Evolutionary conservation across 2,329 filamentous ascomycete species (phyloP).

Genomic region (Alternaria gaisen): DNA sequence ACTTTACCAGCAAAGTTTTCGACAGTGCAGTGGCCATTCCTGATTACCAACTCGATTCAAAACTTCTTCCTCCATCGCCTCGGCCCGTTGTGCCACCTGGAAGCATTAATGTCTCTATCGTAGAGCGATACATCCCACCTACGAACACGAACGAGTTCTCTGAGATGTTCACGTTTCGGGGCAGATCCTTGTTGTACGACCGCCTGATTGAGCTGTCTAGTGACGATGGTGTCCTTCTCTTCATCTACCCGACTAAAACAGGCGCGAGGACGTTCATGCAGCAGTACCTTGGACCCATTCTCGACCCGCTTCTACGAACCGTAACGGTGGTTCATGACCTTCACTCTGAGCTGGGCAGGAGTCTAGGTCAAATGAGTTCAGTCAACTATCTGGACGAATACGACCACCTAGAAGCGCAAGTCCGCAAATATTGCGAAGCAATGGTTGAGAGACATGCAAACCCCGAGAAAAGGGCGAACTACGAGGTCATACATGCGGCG

Average conservation of each 20-base stretch:
- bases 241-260: constrained; percentile 68
- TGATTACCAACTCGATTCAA: constrained; percentile 65
- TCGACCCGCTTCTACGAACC: constrained; percentile 68
- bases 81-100: constrained; percentile 67
- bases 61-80: constrained; percentile 61
- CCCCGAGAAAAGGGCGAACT: constrained; percentile 43
- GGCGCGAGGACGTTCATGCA: constrained; percentile 67
- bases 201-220: constrained; percentile 67
- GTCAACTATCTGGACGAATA: constrained; percentile 65
- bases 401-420: constrained; percentile 55
- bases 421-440: constrained; percentile 41
- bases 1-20: constrained; percentile 69
- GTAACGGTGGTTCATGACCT: constrained; percentile 67
- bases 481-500: constrained; percentile 60
- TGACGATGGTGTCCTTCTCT: constrained; percentile 65
- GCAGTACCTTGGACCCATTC: constrained; percentile 67
- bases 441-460: constrained; percentile 42
- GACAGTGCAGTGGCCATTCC: constrained; percentile 68
- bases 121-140: constrained; percentile 73
- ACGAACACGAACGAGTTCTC: constrained; percentile 66
- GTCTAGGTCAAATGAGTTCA: constrained; percentile 63
- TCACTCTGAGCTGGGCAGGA: constrained; percentile 64
- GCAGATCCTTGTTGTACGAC: constrained; percentile 66
- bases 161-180: constrained; percentile 64
- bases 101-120: constrained; percentile 67